Conservation (phyloP, 2,329 filamentous ascomycete species). For the Chrysoporthe cubensis region DNA sequence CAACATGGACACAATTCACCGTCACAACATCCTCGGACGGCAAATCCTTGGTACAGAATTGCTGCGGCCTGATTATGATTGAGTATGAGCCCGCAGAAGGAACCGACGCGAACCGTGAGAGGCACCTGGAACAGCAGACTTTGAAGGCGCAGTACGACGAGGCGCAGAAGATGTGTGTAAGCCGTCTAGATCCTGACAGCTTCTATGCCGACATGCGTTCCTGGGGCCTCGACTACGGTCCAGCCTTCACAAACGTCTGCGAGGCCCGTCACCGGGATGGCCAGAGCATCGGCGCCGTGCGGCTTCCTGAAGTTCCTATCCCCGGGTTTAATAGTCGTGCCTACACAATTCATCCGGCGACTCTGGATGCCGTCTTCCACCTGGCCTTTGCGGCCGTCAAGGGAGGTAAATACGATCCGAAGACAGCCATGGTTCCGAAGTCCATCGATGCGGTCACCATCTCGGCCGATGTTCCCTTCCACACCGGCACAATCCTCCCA, state of each 20-base stretch:
- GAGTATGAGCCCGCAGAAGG: slow-evolving; percentile 17
- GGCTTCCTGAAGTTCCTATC: slow-evolving; percentile 41
- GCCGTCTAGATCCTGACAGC: too few relatives aligned
- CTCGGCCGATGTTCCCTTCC: slow-evolving; percentile 9
- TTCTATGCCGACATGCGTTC: too few relatives aligned
- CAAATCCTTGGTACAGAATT: slow-evolving; percentile 6
- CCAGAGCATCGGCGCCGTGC: too few relatives aligned
- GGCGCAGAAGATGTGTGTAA: neutral
- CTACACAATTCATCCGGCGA: slow-evolving; percentile 53
- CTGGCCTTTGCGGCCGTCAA: slow-evolving; percentile 1
- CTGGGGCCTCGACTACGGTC: slow-evolving; percentile 4
- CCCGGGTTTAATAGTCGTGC: too few relatives aligned
- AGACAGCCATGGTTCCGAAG: slow-evolving; percentile 5
- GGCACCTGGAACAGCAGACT: neutral
- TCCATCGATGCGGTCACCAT: slow-evolving; percentile 15
- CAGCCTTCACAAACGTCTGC: slow-evolving; percentile 8
- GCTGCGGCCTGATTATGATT: slow-evolving; percentile 16
- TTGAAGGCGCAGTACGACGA: slow-evolving; percentile 7
- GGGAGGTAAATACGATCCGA: neutral
- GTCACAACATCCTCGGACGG: slow-evolving; percentile 8
- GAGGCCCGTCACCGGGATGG: too few relatives aligned
- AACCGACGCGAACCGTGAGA: slow-evolving; percentile 12
- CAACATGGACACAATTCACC: slow-evolving; percentile 20
- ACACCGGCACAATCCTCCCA: slow-evolving; percentile 4
- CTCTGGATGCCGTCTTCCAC: slow-evolving; percentile 60